Evolutionary conservation across 129 eudicot species (phyloP).

Genomic region (Deinandra increscens): DNA sequence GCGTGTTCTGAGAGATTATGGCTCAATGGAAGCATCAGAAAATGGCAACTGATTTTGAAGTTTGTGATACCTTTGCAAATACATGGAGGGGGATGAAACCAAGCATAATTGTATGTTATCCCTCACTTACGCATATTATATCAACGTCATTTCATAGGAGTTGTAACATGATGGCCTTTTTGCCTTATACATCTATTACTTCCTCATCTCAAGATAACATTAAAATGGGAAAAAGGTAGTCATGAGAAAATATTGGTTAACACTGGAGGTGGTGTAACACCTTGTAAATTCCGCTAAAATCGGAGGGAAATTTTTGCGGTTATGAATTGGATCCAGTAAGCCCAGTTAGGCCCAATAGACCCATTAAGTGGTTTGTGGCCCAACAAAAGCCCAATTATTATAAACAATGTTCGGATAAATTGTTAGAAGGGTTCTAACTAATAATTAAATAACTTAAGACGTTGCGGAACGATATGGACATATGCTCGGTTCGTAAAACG

Average conservation of each 20-base stretch:
- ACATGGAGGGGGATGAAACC: conserved; percentile 9
- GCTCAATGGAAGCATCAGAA: conserved; percentile 23
- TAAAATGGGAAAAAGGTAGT: background rate
- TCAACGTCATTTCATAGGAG: background rate
- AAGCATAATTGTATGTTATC: conserved; percentile 21
- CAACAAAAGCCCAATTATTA: no score
- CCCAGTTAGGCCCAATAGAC: no score
- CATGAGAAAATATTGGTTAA: background rate
- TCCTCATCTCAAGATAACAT: background rate
- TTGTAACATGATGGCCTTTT: background rate
- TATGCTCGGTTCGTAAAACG: no score
- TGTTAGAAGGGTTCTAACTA: no score
- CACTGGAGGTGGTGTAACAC: conserved; percentile 6
- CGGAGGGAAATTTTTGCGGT: no score
- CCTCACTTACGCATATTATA: background rate
- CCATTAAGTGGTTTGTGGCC: no score
- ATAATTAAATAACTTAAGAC: no score
- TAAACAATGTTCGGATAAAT: no score
- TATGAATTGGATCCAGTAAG: no score
- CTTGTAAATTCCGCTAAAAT: no score
- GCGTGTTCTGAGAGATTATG: conserved; percentile 59
- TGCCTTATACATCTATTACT: background rate
- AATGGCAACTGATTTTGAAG: background rate
- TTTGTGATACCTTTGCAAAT: conserved; percentile 1
- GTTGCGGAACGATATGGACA: no score